These are phyloP conservation scores for Limnanthes douglasii DNA, from an alignment of 345 rosid species.

Conservation along the genomic window DNA sequence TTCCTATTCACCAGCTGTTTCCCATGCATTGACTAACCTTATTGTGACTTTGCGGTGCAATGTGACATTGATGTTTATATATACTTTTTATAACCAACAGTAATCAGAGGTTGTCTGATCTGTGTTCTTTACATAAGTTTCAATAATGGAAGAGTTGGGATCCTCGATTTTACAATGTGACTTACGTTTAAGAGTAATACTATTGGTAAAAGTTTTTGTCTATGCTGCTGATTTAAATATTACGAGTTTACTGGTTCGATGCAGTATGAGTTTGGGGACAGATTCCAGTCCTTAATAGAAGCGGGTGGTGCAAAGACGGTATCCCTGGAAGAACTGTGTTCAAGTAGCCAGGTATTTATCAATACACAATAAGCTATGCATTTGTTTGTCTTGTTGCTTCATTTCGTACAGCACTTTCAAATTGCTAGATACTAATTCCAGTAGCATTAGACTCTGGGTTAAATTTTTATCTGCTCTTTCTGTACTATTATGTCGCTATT, in stretches of 20 bases:
- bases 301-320: conserved; percentile 47
- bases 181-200: neutral
- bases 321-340: conserved; percentile 28
- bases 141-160: neutral
- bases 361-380: conserved; percentile 5
- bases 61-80: too few species aligned
- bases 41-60: too few species aligned
- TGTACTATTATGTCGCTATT: too few species aligned
- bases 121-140: too few species aligned
- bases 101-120: too few species aligned
- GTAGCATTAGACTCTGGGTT: too few species aligned
- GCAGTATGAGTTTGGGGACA: conserved; percentile 57
- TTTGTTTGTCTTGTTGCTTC: conserved; percentile 3
- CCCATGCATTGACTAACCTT: too few species aligned
- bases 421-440: too few species aligned
- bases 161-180: conserved; percentile 1
- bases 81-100: too few species aligned
- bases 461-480: conserved; percentile 2
- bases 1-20: too few species aligned
- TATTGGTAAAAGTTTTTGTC: conserved; percentile 1
- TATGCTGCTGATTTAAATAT: conserved; percentile 1
- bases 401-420: too few species aligned
- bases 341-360: conserved; percentile 51
- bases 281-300: conserved; percentile 32
- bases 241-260: conserved; percentile 2